A percentile compares a stretch with the other conserved stretches of the same genome.
Evolutionary conservation across 768 basidiomycete genomes (phyloP).

Genomic region (Dendrothele bispora): DNA sequence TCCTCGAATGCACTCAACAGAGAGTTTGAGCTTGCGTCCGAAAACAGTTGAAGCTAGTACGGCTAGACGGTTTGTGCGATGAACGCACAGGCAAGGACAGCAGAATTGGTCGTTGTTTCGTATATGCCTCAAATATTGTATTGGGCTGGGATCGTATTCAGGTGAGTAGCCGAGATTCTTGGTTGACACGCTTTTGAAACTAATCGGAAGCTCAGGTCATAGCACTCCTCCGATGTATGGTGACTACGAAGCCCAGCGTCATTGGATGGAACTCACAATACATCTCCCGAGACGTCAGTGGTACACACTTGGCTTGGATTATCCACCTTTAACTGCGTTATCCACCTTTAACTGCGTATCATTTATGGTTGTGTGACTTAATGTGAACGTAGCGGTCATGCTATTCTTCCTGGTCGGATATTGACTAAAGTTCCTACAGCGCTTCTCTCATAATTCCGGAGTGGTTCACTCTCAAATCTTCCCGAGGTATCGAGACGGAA

Average conservation of each 20-base stretch:
- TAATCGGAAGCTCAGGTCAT: conserved; percentile 45
- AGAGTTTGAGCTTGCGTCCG: conserved; percentile 19
- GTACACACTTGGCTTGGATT: conserved; percentile 92
- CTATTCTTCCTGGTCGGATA: too few species aligned
- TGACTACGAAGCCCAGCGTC: conserved; percentile 91
- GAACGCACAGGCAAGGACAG: conserved; percentile 74
- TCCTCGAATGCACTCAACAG: too few species aligned
- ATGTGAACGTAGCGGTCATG: conserved; percentile 70
- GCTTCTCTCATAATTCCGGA: conserved; percentile 49
- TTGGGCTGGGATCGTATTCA: conserved; percentile 80
- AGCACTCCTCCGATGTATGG: conserved; percentile 82
- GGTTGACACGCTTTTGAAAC: not conserved
- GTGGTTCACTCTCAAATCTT: conserved; percentile 72
- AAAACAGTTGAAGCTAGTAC: conserved; percentile 35
- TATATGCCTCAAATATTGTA: conserved; percentile 61
- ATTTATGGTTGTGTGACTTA: conserved; percentile 81
- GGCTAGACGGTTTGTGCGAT: conserved; percentile 67
- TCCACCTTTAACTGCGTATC: too few species aligned
- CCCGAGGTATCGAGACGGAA: conserved; percentile 70
- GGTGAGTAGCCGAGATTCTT: conserved; percentile 48
- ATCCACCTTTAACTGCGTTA: conserved; percentile 91
- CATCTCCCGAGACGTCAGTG: conserved; percentile 75
- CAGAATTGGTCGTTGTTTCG: conserved; percentile 56
- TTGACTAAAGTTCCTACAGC: conserved; percentile 27
- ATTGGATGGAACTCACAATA: conserved; percentile 92